These are phyloP conservation scores for Musa troglodytarum DNA, from an alignment of 176 grass and related monocot genomes.

Conservation along the genomic window DNA sequence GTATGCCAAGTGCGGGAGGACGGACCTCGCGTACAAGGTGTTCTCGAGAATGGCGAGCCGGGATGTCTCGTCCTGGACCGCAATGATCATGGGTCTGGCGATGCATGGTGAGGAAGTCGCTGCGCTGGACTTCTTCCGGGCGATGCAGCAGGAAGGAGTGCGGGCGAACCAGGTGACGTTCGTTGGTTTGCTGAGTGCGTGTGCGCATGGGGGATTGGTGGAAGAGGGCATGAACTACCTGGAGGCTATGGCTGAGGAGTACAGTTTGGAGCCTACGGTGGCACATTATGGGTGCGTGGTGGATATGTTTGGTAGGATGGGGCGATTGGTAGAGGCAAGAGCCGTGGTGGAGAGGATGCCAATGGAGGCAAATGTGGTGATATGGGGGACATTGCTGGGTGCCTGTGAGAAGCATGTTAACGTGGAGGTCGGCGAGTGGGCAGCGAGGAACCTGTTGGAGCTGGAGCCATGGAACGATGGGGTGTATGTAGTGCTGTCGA, in stretches of 20 bases:
- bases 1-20: conserved; percentile 37
- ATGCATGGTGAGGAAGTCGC: conserved; percentile 27
- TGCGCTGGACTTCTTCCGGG: conserved; percentile 26
- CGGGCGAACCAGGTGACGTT: conserved; percentile 34
- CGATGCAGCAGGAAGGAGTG: conserved; percentile 24
- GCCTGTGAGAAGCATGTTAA: conserved; percentile 39
- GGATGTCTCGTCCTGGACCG: conserved; percentile 36
- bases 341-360: conserved; percentile 32
- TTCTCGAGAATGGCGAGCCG: conserved; percentile 22
- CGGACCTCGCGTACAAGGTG: conserved; percentile 23
- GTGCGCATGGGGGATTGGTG: conserved; percentile 20
- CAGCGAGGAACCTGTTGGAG: conserved; percentile 14
- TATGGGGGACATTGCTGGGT: conserved; percentile 40
- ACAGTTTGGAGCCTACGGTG: conserved; percentile 19
- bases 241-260: conserved; percentile 33
- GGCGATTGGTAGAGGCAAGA: conserved; percentile 24
- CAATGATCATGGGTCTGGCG: conserved; percentile 35
- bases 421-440: conserved; percentile 28
- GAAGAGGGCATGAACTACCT: conserved; percentile 29
- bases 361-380: conserved; percentile 37
- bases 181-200: conserved; percentile 30
- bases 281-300: conserved; percentile 30
- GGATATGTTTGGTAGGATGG: conserved; percentile 47
- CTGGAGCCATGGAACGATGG: conserved; percentile 41
- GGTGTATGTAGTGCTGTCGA: conserved; percentile 40